Percentiles rank a stretch among this genome's conserved stretches.
These are phyloP conservation scores for Helminthosporium solani DNA, from an alignment of 2,329 filamentous ascomycete genomes.

Conservation along the genomic window DNA sequence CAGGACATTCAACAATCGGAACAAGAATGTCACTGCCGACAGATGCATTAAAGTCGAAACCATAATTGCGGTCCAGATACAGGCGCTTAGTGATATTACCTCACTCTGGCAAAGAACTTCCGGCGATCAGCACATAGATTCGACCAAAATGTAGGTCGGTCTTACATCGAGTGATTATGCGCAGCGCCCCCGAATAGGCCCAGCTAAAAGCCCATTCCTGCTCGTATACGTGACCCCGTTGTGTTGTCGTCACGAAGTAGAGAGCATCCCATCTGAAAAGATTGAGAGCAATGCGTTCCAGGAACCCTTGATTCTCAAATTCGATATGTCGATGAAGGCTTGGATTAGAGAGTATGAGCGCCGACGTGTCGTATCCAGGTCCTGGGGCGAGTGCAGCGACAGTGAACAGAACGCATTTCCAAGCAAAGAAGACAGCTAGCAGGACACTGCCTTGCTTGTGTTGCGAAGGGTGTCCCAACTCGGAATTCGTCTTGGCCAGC, in stretches of 20 bases:
- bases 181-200: slow-evolving; percentile 51
- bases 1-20: slow-evolving; percentile 62
- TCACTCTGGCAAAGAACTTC: slow-evolving; percentile 20
- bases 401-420: slow-evolving; percentile 68
- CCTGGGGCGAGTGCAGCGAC: slow-evolving; percentile 61
- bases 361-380: slow-evolving; percentile 77
- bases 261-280: slow-evolving; percentile 79
- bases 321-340: slow-evolving; percentile 20
- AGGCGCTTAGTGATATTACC: slow-evolving; percentile 19
- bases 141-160: slow-evolving; percentile 7
- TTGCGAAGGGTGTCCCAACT: neutral
- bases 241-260: slow-evolving; percentile 67
- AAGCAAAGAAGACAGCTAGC: slow-evolving; percentile 54
- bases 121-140: slow-evolving; percentile 38
- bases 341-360: slow-evolving; percentile 50
- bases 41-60: slow-evolving; percentile 76
- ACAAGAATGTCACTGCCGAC: slow-evolving; percentile 70
- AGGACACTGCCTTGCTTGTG: slow-evolving; percentile 13
- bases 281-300: slow-evolving; percentile 51
- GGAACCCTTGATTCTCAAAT: slow-evolving; percentile 16
- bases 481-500: too few species aligned
- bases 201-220: slow-evolving; percentile 84
- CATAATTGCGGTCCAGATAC: slow-evolving; percentile 59
- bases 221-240: slow-evolving; percentile 68
- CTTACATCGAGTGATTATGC: slow-evolving; percentile 46